Evolutionary conservation across 305 asterid species (phyloP).

Genomic region (Fraxinus greggii): DNA sequence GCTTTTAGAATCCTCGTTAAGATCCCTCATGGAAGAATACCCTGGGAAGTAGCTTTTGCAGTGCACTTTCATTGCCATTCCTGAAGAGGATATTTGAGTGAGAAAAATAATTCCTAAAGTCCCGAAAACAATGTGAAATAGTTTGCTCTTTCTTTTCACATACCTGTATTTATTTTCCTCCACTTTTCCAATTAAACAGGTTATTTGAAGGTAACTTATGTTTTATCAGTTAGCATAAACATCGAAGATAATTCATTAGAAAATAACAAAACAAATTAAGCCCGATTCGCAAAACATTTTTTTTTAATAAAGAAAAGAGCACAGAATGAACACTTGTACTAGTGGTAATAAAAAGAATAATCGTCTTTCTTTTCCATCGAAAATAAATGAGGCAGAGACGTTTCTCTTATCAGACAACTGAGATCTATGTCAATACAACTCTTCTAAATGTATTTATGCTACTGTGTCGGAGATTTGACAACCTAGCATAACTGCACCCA

Average conservation of each 20-base stretch:
- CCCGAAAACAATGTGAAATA: slow-evolving; percentile 1
- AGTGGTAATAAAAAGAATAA: not conserved
- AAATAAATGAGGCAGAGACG: not conserved
- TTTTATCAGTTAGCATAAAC: not conserved
- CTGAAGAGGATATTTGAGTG: slow-evolving; percentile 37
- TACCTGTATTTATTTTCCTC: not conserved
- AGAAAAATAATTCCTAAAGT: slow-evolving; percentile 1
- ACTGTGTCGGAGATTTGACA: not conserved
- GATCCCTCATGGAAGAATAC: slow-evolving; percentile 78
- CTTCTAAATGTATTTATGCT: not conserved
- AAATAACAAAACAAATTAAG: not conserved
- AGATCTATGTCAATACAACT: not conserved
- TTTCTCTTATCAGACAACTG: not conserved
- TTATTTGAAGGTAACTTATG: not conserved
- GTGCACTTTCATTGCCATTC: slow-evolving; percentile 90
- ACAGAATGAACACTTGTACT: not conserved
- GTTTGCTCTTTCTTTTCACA: not conserved
- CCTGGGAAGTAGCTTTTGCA: slow-evolving; percentile 69
- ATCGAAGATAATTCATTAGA: not conserved
- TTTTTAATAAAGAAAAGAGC: not conserved
- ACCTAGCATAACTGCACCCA: not conserved
- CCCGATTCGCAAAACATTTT: not conserved
- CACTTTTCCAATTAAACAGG: not conserved
- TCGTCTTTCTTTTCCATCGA: not conserved
- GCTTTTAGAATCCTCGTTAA: slow-evolving; percentile 85